phyloP scores from a whole-genome alignment of 1,139 yeast species.

The Pichia inconspicua region DNA sequence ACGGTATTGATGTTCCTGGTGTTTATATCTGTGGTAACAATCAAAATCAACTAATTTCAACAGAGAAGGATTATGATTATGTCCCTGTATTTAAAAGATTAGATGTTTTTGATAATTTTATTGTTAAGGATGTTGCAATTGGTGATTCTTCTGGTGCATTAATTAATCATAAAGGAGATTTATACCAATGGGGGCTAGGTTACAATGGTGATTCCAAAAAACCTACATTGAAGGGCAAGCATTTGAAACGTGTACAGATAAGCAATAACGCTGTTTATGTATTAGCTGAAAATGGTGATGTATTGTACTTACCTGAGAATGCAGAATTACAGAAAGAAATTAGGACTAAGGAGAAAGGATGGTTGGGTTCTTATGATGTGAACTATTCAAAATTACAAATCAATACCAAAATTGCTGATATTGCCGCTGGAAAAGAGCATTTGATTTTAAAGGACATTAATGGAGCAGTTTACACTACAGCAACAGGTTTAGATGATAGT shows the following conservation, averaged over 20 bases:
- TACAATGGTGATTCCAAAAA: slow-evolving; percentile 21
- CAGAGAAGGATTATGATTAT: slow-evolving; percentile 28
- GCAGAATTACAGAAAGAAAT: slow-evolving; percentile 16
- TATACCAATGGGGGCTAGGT: slow-evolving; percentile 59
- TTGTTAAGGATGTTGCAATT: slow-evolving; percentile 51
- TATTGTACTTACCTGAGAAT: slow-evolving; percentile 43
- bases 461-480: slow-evolving; percentile 60
- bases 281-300: slow-evolving; percentile 44
- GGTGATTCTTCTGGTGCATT: slow-evolving; percentile 51
- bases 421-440: slow-evolving; percentile 60
- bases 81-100: slow-evolving; percentile 48
- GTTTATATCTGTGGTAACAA: slow-evolving; percentile 48
- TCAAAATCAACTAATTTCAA: slow-evolving; percentile 34
- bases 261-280: slow-evolving; percentile 55
- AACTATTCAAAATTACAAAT: slow-evolving; percentile 18
- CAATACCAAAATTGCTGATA: slow-evolving; percentile 31
- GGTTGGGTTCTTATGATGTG: slow-evolving; percentile 15
- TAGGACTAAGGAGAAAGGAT: slow-evolving; percentile 11
- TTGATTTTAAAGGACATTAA: slow-evolving; percentile 49
- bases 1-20: slow-evolving; percentile 39
- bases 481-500: slow-evolving; percentile 37
- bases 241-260: slow-evolving; percentile 38
- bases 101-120: slow-evolving; percentile 53
- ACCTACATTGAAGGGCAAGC: slow-evolving; percentile 39
- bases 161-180: slow-evolving; percentile 61